Conservation (phyloP, 371 early-diverging fungal species). For the Blakeslea trispora region DNA sequence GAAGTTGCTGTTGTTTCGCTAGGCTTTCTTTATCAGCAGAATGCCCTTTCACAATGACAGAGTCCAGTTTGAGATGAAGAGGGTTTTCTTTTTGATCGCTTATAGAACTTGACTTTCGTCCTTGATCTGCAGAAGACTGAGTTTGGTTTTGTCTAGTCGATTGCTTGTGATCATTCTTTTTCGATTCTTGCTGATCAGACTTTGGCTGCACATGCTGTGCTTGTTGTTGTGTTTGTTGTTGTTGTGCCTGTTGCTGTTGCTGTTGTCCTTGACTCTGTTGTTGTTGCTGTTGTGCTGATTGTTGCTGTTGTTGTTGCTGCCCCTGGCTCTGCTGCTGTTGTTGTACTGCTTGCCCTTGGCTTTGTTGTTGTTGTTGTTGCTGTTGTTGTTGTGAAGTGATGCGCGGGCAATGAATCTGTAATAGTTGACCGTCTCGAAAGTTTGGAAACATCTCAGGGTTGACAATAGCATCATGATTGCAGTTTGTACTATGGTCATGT, state of each 20-base stretch:
- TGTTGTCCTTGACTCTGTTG: constrained; percentile 3
- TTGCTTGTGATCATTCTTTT: not conserved
- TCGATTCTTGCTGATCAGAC: not conserved
- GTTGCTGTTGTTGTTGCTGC: constrained; percentile 4
- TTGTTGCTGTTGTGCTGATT: not conserved
- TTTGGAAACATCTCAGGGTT: constrained; percentile 82
- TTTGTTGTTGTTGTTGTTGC: constrained; percentile 21
- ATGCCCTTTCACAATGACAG: constrained; percentile 52
- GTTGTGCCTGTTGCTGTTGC: constrained; percentile 1
- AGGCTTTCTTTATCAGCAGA: constrained; percentile 51
- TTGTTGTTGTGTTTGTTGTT: constrained; percentile 2
- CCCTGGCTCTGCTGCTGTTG: constrained; percentile 1
- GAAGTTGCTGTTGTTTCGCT: constrained; percentile 59
- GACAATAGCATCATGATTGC: constrained; percentile 76
- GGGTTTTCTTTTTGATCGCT: not conserved
- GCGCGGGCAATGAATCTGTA: constrained; percentile 48
- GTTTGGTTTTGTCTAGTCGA: constrained; percentile 2
- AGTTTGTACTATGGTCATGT: constrained; percentile 38
- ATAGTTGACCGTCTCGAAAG: constrained; percentile 75
- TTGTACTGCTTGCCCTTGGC: constrained; percentile 10
- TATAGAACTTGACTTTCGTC: not conserved
- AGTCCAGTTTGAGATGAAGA: constrained; percentile 17
- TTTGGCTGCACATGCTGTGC: constrained; percentile 1
- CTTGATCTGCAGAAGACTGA: not conserved
- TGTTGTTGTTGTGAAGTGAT: constrained; percentile 21